phyloP scores from a whole-genome alignment of 768 basidiomycete species.

The Tricholoma saponaceum region DNA sequence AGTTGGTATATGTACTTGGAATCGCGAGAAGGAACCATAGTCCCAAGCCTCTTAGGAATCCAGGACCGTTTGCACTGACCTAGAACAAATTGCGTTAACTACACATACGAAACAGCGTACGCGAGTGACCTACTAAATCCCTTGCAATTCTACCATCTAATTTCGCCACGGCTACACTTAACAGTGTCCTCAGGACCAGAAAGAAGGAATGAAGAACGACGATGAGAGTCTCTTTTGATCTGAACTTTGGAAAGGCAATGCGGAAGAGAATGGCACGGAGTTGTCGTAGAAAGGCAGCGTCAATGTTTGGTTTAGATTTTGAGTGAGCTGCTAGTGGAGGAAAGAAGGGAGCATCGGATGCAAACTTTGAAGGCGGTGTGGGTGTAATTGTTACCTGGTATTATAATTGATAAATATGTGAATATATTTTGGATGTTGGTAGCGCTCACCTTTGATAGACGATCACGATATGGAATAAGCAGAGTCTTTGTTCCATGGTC shows the following conservation, averaged over 20 bases:
- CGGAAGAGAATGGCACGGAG: conserved; percentile 68
- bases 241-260: conserved; percentile 62
- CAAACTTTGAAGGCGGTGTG: conserved; percentile 46
- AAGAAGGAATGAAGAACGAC: conserved; percentile 80
- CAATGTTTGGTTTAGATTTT: conserved; percentile 59
- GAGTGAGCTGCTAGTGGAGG: conserved; percentile 45
- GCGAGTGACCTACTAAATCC: conserved; percentile 55
- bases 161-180: conserved; percentile 84
- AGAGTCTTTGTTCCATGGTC: conserved; percentile 57
- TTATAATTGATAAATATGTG: background rate
- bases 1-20: conserved; percentile 93
- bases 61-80: conserved; percentile 80
- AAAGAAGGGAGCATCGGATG: conserved; percentile 54
- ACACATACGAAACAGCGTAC: no score
- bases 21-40: conserved; percentile 90
- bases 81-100: conserved; percentile 15
- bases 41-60: conserved; percentile 76
- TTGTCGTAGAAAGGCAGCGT: conserved; percentile 65
- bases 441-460: conserved; percentile 68
- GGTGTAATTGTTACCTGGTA: conserved; percentile 41
- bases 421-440: no score
- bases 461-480: conserved; percentile 62
- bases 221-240: conserved; percentile 68
- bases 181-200: conserved; percentile 78
- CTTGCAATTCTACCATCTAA: conserved; percentile 89